Conservation (phyloP, 257 asterid species). For the Solanum sitiens region DNA sequence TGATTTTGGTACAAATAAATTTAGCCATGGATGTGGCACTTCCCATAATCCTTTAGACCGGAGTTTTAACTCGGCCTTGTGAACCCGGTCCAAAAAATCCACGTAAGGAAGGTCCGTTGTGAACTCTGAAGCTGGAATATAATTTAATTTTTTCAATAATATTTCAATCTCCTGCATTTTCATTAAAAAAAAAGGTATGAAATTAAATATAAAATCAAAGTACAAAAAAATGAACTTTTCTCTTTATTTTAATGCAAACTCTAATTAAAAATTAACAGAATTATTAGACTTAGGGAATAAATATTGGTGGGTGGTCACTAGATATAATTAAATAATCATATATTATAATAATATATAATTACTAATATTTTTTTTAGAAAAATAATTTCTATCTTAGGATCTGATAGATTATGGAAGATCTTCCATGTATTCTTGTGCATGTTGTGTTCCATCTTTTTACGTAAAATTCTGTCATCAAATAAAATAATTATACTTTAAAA, state of each 20-base stretch:
- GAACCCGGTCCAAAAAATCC: conserved; percentile 80
- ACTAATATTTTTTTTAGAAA: neutral
- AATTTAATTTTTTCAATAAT: conserved; percentile 33
- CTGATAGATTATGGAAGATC: conserved; percentile 24
- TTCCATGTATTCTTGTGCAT: conserved; percentile 24
- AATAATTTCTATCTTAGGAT: neutral
- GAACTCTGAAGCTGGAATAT: conserved; percentile 45
- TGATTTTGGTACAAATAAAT: conserved; percentile 66
- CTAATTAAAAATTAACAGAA: neutral
- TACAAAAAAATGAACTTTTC: neutral
- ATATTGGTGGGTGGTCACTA: conserved; percentile 4
- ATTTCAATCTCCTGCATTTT: conserved; percentile 44
- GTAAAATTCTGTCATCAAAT: conserved; percentile 8
- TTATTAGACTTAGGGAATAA: conserved; percentile 1
- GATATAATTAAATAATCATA: neutral
- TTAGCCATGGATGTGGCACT: conserved; percentile 91
- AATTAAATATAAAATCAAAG: neutral
- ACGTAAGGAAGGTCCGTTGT: conserved; percentile 62
- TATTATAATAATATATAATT: neutral
- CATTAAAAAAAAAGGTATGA: neutral
- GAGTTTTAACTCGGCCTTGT: conserved; percentile 68
- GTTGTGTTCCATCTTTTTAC: conserved; percentile 18
- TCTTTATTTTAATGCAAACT: conserved; percentile 4
- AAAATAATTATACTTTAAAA: neutral
- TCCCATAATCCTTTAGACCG: conserved; percentile 74